Base-by-base conservation (phyloP, 306 rosid species). In the Aeschynomene evenia region DNA sequence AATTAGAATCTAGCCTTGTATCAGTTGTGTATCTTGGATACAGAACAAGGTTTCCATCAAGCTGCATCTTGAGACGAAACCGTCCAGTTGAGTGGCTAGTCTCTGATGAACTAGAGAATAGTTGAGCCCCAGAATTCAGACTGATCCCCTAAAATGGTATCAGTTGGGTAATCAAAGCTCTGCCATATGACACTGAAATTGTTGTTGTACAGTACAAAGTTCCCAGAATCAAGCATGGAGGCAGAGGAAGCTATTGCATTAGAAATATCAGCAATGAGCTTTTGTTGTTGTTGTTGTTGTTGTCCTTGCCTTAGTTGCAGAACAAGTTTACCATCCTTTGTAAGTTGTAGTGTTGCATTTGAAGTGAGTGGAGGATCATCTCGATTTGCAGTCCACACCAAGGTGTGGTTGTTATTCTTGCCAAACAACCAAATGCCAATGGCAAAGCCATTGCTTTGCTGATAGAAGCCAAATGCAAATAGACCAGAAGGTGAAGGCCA, bases 401-500 rank as follows among this genome's bases (percentile, higher is more conserved):
- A 5, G 0, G 69, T 45, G 19, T 11, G 15, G 9, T n/a, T 46
- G 4, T 63, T 11, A 2, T 57, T 7, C 20, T 61, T 11, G 36
- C 6, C 34, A n/a, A 52, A 21, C 23, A 82, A 20, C 80, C 75
- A 70, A 65, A 78, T 74, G 10, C 86, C 86, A 65, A 82, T 29
- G 1, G 64, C 68, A 37, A 42, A 82, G 16, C 73, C 86, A 59
- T 24, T 2, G 5, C 42, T 63, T 13, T 74, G 53, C 0, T 9
- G 20, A 49, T 82, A 78, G 70, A 78, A 82, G 0, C 86, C 86
- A 8, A 82, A 70, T 43, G 81, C 75, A 78, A 73, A 82, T 10
- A 7, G 75, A 39, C 83, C 86, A 21, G 80, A 64, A 31, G 15
- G 31, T 22, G 83, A 78, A 26, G 3, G 7, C 86, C 86, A 74